phyloP scores from a whole-genome alignment of 2,329 filamentous ascomycete species.

The Claviceps cyperi region DNA sequence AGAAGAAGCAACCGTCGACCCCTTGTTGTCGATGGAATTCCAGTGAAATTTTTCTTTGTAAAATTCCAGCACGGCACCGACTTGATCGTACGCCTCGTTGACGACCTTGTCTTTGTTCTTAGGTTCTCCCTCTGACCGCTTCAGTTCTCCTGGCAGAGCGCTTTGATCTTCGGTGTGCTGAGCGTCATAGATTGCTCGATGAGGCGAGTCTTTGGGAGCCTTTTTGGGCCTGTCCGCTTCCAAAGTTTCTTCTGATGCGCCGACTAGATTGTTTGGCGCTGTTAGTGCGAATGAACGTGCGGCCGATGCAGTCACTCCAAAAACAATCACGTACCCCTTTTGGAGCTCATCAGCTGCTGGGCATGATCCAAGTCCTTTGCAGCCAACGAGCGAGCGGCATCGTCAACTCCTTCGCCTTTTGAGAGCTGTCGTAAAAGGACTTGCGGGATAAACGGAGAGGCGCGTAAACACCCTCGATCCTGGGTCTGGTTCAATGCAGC shows the following conservation, averaged over 20 bases:
- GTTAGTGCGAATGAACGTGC: neutral
- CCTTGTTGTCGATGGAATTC: conserved; percentile 37
- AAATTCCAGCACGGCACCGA: conserved; percentile 33
- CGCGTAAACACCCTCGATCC: neutral
- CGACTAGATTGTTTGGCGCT: neutral
- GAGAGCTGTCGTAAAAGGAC: conserved; percentile 24
- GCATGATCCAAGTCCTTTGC: conserved; percentile 25
- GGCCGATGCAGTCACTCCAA: neutral
- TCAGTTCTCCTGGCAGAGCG: conserved; percentile 26
- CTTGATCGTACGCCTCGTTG: conserved; percentile 36
- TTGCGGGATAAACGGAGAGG: conserved; percentile 24
- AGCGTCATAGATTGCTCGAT: conserved; percentile 31
- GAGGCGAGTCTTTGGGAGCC: conserved; percentile 14
- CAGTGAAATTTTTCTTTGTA: conserved; percentile 34
- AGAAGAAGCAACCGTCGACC: conserved; percentile 33
- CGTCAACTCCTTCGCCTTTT: conserved; percentile 23
- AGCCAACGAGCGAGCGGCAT: conserved; percentile 22
- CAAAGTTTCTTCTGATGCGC: neutral
- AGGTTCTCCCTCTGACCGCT: conserved; percentile 28
- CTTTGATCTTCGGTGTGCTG: conserved; percentile 21
- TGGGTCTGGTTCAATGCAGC: conserved; percentile 18
- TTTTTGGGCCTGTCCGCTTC: conserved; percentile 5
- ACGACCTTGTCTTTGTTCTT: conserved; percentile 25
- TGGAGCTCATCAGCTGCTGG: conserved; percentile 14
- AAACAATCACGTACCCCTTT: conserved; percentile 7